These are phyloP conservation scores for Clarireedia homoeocarpa DNA, from an alignment of 2,329 filamentous ascomycete species.

Conservation along the genomic window DNA sequence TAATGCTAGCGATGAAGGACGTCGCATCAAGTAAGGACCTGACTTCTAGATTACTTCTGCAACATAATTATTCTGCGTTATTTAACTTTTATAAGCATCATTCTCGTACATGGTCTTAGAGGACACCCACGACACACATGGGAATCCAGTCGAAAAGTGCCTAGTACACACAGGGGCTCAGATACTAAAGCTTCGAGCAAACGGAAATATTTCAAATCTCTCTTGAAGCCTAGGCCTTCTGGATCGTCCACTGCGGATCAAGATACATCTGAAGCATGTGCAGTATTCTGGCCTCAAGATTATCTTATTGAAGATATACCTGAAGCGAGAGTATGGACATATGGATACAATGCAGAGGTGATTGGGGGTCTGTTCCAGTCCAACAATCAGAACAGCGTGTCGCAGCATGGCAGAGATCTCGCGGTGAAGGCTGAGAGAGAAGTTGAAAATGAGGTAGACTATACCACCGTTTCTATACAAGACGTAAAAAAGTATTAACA, in stretches of 20 bases:
- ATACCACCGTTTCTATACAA: too few relatives aligned
- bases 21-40: background rate
- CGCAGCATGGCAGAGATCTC: slow-evolving; percentile 31
- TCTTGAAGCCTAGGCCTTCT: background rate
- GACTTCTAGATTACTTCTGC: background rate
- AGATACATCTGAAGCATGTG: background rate
- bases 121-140: background rate
- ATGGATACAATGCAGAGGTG: slow-evolving; percentile 35
- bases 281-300: slow-evolving; percentile 31
- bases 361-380: slow-evolving; percentile 30
- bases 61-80: background rate
- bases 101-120: background rate
- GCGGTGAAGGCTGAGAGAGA: slow-evolving; percentile 12
- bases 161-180: background rate
- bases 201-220: background rate
- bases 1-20: background rate
- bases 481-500: too few relatives aligned
- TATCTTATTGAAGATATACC: slow-evolving; percentile 32
- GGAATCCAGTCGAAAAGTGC: background rate
- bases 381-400: slow-evolving; percentile 32
- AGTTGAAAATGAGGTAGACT: too few relatives aligned
- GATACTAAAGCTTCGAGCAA: background rate
- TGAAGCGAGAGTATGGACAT: slow-evolving; percentile 33
- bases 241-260: background rate
- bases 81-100: background rate